Conservation (phyloP, 345 rosid genomes). For the Ricinus communis region DNA sequence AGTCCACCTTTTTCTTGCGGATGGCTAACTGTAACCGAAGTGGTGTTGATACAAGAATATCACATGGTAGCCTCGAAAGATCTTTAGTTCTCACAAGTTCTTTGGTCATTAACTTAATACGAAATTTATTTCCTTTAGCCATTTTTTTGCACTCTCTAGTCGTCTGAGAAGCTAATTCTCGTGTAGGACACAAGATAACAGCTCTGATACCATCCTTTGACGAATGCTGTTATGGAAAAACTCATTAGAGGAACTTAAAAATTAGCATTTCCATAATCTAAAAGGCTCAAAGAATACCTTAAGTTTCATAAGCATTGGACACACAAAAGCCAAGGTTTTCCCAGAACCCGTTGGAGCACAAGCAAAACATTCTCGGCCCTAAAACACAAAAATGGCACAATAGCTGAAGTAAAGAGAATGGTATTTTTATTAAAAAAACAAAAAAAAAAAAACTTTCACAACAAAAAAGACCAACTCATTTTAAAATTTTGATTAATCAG, state of each 20-base stretch:
- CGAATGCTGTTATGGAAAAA: constrained; percentile 40
- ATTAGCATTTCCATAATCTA: constrained; percentile 1
- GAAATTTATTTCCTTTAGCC: constrained; percentile 74
- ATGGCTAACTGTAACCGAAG: constrained; percentile 66
- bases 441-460: background rate
- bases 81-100: constrained; percentile 57
- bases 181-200: constrained; percentile 81
- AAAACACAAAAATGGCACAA: constrained; percentile 15
- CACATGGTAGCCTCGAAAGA: constrained; percentile 69
- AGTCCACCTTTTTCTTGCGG: constrained; percentile 65
- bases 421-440: too few relatives aligned
- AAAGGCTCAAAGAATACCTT: constrained; percentile 49
- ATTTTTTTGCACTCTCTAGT: constrained; percentile 84
- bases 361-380: constrained; percentile 96
- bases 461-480: background rate
- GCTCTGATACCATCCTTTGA: constrained; percentile 77
- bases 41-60: constrained; percentile 85
- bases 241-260: constrained; percentile 22
- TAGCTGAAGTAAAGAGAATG: constrained; percentile 1
- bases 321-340: constrained; percentile 85
- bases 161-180: constrained; percentile 89
- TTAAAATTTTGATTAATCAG: background rate
- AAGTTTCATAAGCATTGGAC: constrained; percentile 91
- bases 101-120: constrained; percentile 74
- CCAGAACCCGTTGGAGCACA: constrained; percentile 99